Evolutionary conservation across 208 protist genomes (phyloP), one percentile per base, ranked within the genome.

Genomic region (Naegleria lovaniensis): DNA sequence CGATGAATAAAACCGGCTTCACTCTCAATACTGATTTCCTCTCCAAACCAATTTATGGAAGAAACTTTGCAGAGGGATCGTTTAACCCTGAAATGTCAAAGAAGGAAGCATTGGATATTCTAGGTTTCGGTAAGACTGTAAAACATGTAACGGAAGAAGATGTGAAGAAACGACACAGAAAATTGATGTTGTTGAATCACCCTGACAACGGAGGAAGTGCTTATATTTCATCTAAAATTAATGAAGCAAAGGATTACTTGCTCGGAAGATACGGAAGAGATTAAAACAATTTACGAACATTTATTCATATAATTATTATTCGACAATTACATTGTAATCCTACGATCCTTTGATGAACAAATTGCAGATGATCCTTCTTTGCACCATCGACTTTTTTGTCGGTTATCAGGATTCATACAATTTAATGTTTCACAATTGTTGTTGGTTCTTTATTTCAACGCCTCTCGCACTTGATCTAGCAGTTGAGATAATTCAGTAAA

Each of bases 161-260:
- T 38, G 55, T 90, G 13, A 90, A 79, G 39, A 90, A 51, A 13
- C 6, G 3, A 22, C 87, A 90, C 25, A 90, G 55, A 90, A 90
- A 90, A 90, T 22, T 90, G 22, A 90, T 90, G 87, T 39, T 41
- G 16, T 36, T 79, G 19, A 90, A 90, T 33, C 87, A 90, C 39
- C 87, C 87, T 51, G 87, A 90, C 48, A 79, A 75, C 5, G 87
- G 87, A 48, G 87, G 87, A n/a, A 51, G 36, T 25, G 25, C 48
- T 38, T 90, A 90, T 79, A n/a, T 90, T 25, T 79, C 52, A 25
- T 39, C 38, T 25, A 90, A 90, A 51, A 51, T 90, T 51, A 90
- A 90, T 51, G 87, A 90, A 90, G 51, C 87, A 29, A 90, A 90
- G 29, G 85, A 89, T 38, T 52, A 51, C 39, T 33, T 89, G 7